Evolutionary conservation across 495 filamentous ascomycete genomes (phyloP).

Genomic region (Aspergillus conjunctus): DNA sequence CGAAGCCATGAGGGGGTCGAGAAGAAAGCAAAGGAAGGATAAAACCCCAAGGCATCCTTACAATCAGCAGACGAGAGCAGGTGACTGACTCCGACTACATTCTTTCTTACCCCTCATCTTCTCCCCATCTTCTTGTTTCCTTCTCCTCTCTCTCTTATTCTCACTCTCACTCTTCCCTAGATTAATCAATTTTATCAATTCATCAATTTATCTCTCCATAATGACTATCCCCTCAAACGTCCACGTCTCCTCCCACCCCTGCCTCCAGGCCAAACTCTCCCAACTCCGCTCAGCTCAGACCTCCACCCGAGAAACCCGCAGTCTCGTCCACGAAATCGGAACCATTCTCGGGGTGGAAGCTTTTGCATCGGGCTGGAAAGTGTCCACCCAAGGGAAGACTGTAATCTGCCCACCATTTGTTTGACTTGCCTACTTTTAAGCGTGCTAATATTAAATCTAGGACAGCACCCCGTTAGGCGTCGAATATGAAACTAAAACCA

Average conservation of each 20-base stretch:
- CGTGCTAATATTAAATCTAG: conserved; percentile 35
- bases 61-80: conserved; percentile 12
- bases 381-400: conserved; percentile 40
- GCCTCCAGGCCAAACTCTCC: conserved; percentile 83
- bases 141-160: conserved; percentile 15
- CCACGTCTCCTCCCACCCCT: conserved; percentile 84
- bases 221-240: conserved; percentile 51
- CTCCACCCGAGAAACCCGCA: conserved; percentile 73
- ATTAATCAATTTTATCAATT: conserved; percentile 7
- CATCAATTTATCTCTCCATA: conserved; percentile 16
- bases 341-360: conserved; percentile 84
- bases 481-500: conserved; percentile 62
- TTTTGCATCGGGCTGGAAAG: conserved; percentile 63
- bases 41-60: neutral
- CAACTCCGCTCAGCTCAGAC: conserved; percentile 76
- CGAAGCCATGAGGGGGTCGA: neutral
- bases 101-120: conserved; percentile 20
- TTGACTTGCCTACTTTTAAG: neutral
- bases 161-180: conserved; percentile 7
- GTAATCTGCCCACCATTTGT: conserved; percentile 20
- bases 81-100: conserved; percentile 18
- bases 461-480: conserved; percentile 74
- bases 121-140: neutral
- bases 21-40: neutral
- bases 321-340: conserved; percentile 80